Percentiles rank a stretch among this genome's conserved stretches.
phyloP scores from a whole-genome alignment of 1,284 basidiomycete genomes.

The Sanghuangporus weigelae region DNA sequence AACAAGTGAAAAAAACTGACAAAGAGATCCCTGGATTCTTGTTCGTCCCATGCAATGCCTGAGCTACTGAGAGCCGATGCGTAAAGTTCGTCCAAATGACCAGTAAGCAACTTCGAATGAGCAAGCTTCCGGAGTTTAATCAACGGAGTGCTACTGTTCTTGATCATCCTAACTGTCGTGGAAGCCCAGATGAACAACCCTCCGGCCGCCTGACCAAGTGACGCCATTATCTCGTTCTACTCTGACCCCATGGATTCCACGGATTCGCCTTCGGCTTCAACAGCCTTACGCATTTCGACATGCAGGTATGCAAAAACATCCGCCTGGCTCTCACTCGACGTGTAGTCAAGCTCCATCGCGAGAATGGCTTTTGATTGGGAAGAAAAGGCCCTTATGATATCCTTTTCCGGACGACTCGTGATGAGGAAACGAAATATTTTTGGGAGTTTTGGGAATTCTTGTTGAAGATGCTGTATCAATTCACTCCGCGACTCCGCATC shows the following conservation, averaged over 20 bases:
- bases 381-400: neutral
- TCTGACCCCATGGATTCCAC: neutral
- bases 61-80: neutral
- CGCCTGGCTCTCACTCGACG: neutral
- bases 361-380: neutral
- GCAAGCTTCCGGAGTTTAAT: neutral
- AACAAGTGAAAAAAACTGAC: neutral
- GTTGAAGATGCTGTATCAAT: slow-evolving; percentile 23
- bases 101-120: neutral
- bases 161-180: slow-evolving; percentile 23
- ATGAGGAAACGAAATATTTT: neutral
- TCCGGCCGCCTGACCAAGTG: slow-evolving; percentile 22
- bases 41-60: neutral
- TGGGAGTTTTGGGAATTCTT: slow-evolving; percentile 18
- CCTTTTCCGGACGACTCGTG: neutral
- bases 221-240: slow-evolving; percentile 16
- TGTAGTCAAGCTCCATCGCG: neutral
- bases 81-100: neutral
- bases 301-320: neutral
- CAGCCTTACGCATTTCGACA: neutral
- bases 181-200: slow-evolving; percentile 27
- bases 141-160: neutral
- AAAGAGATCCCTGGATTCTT: neutral
- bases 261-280: neutral
- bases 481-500: slow-evolving; percentile 23